Conservation (phyloP, 345 rosid genomes). For the Ceriops zippeliana region DNA sequence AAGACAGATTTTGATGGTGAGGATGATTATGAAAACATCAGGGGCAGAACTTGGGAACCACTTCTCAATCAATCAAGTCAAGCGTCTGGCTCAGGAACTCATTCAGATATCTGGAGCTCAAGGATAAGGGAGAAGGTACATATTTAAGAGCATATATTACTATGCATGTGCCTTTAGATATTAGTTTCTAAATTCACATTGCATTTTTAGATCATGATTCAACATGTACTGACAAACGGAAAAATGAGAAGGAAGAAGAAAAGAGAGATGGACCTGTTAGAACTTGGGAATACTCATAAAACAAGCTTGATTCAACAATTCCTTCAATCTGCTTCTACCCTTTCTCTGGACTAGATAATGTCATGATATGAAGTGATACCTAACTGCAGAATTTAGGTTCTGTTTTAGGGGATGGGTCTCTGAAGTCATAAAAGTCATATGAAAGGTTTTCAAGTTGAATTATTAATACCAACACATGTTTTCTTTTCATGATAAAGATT, state of each 20-base stretch:
- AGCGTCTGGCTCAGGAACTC: slow-evolving; percentile 49
- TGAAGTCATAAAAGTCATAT: too few relatives aligned
- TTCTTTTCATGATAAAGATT: too few relatives aligned
- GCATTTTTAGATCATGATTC: not conserved
- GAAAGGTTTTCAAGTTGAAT: too few relatives aligned
- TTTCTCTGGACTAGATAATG: not conserved
- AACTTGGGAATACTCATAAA: not conserved
- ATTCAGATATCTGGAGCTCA: slow-evolving; percentile 62
- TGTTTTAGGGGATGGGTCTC: too few relatives aligned
- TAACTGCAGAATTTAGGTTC: too few relatives aligned
- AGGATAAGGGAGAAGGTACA: slow-evolving; percentile 81
- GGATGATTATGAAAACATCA: slow-evolving; percentile 55
- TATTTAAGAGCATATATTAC: not conserved
- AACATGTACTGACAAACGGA: not conserved
- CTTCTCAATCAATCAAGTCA: slow-evolving; percentile 62
- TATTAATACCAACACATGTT: too few relatives aligned
- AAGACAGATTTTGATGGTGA: slow-evolving; percentile 44
- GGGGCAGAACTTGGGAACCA: slow-evolving; percentile 66
- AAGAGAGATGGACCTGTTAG: too few relatives aligned
- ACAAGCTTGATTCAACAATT: not conserved
- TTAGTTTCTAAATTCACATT: not conserved
- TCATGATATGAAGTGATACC: too few relatives aligned
- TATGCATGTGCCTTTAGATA: not conserved
- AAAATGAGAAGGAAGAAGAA: too few relatives aligned
- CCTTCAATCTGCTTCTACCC: not conserved